Evolutionary conservation across 2,329 filamentous ascomycete genomes (phyloP), one percentile per base, ranked within the genome.

Genomic region (Diaporthe sp.): DNA sequence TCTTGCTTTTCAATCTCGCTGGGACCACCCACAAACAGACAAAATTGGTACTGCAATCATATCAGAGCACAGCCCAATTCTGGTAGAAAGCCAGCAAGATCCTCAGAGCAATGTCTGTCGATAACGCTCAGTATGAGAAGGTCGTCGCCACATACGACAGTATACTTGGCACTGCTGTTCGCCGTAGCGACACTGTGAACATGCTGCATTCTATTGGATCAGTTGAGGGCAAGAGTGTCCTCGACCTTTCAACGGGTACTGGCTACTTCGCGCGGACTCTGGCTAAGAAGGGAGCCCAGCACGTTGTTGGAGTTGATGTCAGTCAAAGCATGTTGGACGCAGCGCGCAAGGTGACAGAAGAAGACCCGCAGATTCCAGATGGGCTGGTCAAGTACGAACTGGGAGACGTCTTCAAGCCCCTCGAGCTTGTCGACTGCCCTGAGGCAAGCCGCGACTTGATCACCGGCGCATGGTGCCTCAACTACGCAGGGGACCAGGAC

Each of bases 61-160:
- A 15, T 38, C 2, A 12, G 22, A 28, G 25, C 12, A 42, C n/a
- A 40, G 5, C 35, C 1, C 17, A 8, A 15, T 7, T 35, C 4
- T 19, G 6, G 28, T 2, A 1, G 33, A 28, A 35, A 8, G 22
- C 15, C 5, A n/a, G 19, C 60, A 33, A 42, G 7, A 30, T 1
- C 13, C 1, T 38, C n/a, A 22, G 22, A 28, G 9, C 15, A 28
- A 67, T 67, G 64, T 15, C 45, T 28, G 33, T 67, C 19, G 64
- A 67, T 9, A 67, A 67, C n/a, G 64, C 45, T 13, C 64, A 67
- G 30, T 67, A 67, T 35, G 64, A 52, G 64, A 67, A 52, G 30
- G 64, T 67, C 33, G 64, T 52, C 22, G 45, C 13, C 6, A 67
- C 30, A 28, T 67, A 67, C 45, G 64, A 67, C 42, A 67, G 64